These are phyloP conservation scores for Vanilla planifolia DNA, from an alignment of 106 monocot species.

Conservation along the genomic window DNA sequence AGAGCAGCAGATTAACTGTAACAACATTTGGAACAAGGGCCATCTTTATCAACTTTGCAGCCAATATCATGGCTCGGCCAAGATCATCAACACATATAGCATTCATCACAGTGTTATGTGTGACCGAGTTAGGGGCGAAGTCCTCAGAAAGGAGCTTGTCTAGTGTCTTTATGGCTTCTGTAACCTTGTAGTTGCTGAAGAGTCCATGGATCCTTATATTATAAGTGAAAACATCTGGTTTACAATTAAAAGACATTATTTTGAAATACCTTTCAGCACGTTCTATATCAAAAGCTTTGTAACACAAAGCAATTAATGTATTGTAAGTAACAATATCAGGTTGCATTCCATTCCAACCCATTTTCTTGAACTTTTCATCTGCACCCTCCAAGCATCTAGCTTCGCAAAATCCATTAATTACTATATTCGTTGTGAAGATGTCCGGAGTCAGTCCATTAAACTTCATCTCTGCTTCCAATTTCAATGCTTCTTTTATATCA, in stretches of 20 bases:
- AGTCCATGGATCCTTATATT: constrained; percentile 85
- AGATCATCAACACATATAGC: constrained; percentile 64
- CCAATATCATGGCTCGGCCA: constrained; percentile 62
- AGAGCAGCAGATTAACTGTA: constrained; percentile 73
- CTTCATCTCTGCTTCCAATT: constrained; percentile 58
- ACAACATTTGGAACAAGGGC: constrained; percentile 62
- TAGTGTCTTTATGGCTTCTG: constrained; percentile 44
- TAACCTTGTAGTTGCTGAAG: constrained; percentile 42
- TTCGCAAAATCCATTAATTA: constrained; percentile 66
- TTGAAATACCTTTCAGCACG: constrained; percentile 35
- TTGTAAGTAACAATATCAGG: constrained; percentile 83
- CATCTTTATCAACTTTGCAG: constrained; percentile 77
- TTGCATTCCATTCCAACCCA: constrained; percentile 28
- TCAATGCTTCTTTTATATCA: constrained; percentile 47
- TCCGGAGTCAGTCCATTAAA: constrained; percentile 60
- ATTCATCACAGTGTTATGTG: constrained; percentile 83
- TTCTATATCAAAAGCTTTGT: constrained; percentile 31
- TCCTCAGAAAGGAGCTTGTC: constrained; percentile 52
- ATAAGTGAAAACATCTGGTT: constrained; percentile 84
- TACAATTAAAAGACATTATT: constrained; percentile 52
- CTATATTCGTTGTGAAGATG: constrained; percentile 83
- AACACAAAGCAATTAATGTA: constrained; percentile 63
- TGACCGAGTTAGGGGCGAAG: constrained; percentile 57
- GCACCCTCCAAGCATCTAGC: constrained; percentile 37
- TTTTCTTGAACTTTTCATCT: constrained; percentile 24